Evolutionary conservation across 2,329 filamentous ascomycete species (phyloP).

Genomic region (Colletotrichum scovillei): DNA sequence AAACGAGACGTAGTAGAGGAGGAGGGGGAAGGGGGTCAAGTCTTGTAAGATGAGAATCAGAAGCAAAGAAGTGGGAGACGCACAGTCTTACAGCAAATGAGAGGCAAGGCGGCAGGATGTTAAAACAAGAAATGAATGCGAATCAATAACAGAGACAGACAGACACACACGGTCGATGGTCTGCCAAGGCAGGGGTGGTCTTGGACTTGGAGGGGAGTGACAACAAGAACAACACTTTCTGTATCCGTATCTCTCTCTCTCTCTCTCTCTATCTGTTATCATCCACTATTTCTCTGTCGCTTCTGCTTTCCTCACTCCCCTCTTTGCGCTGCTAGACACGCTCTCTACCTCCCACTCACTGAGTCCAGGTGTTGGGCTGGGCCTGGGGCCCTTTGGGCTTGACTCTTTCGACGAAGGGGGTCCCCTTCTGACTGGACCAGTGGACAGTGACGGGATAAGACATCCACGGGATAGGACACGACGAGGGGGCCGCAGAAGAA

Average conservation of each 20-base stretch:
- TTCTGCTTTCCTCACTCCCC: conserved; percentile 8
- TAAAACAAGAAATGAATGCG: conserved; percentile 35
- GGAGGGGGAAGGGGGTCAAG: conserved; percentile 6
- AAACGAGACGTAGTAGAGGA: background rate
- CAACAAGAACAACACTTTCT: background rate
- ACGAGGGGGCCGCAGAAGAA: background rate
- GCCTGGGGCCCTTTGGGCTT: background rate
- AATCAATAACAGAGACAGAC: conserved; percentile 23
- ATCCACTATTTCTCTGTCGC: conserved; percentile 23
- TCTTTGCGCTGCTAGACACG: conserved; percentile 22
- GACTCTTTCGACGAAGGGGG: background rate
- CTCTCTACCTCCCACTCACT: too few relatives aligned
- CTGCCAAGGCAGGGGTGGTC: conserved; percentile 29
- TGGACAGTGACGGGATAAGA: conserved; percentile 27
- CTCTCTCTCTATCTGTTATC: conserved; percentile 18
- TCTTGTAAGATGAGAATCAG: background rate
- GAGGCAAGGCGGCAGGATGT: conserved; percentile 16
- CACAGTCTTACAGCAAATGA: conserved; percentile 8
- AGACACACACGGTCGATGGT: conserved; percentile 14
- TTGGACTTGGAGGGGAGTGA: background rate
- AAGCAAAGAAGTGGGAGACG: background rate
- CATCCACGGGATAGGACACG: conserved; percentile 22
- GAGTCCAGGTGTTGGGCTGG: background rate
- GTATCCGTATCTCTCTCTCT: background rate
- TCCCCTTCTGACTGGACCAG: conserved; percentile 30